Evolutionary conservation across 345 rosid species (phyloP).

Genomic region (Populus pruinosa): DNA sequence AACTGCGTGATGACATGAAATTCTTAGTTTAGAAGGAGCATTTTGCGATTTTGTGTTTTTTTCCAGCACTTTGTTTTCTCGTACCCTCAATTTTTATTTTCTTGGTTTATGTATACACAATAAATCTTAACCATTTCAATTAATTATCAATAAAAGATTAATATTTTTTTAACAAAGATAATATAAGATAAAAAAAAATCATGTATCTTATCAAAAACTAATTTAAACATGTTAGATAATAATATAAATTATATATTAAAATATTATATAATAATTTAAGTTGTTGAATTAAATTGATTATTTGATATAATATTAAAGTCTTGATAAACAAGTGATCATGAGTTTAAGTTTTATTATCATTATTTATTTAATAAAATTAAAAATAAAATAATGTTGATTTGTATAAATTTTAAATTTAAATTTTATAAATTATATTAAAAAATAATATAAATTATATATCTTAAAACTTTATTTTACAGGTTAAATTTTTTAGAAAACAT

Average conservation of each 20-base stretch:
- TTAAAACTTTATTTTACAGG: accelerated
- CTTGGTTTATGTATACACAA: neutral
- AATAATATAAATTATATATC: too few relatives aligned
- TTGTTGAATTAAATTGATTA: accelerated
- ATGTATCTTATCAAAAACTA: too few relatives aligned
- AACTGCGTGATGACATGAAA: neutral
- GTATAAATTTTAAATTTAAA: too few relatives aligned
- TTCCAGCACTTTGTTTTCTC: neutral
- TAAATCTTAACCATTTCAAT: neutral
- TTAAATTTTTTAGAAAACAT: too few relatives aligned
- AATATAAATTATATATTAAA: too few relatives aligned
- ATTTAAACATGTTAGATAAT: too few relatives aligned
- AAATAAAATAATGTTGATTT: accelerated
- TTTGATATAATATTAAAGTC: accelerated
- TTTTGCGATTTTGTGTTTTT: neutral
- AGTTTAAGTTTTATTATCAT: accelerated
- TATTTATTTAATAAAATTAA: too few relatives aligned
- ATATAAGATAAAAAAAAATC: too few relatives aligned
- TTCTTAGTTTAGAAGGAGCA: neutral
- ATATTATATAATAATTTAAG: accelerated
- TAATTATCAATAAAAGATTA: neutral
- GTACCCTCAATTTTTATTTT: neutral
- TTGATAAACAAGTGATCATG: accelerated
- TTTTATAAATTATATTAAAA: too few relatives aligned
- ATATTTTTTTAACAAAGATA: too few relatives aligned